Evolutionary conservation across 768 basidiomycete species (phyloP).

Genomic region (Hortiboletus campestris): DNA sequence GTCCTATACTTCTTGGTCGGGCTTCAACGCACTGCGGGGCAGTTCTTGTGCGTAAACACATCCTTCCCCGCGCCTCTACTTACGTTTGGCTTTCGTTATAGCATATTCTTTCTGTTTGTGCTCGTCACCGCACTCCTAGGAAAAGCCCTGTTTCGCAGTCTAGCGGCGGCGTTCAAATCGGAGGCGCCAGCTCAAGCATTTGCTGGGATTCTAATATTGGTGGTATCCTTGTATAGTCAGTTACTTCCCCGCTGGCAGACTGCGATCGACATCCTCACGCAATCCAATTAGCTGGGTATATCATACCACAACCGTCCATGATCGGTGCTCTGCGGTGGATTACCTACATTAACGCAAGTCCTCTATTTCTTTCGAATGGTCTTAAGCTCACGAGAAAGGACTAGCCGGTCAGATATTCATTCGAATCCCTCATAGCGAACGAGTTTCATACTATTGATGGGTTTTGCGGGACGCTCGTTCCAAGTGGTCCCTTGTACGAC

Average conservation of each 20-base stretch:
- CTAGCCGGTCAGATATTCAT: slow-evolving; percentile 57
- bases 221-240: slow-evolving; percentile 49
- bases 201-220: slow-evolving; percentile 50
- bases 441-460: slow-evolving; percentile 76
- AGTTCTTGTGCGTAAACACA: slow-evolving; percentile 61
- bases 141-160: slow-evolving; percentile 71
- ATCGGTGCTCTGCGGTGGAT: slow-evolving; percentile 71
- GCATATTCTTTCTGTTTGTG: slow-evolving; percentile 59
- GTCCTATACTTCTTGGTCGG: slow-evolving; percentile 61
- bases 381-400: not conserved
- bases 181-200: slow-evolving; percentile 64
- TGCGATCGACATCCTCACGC: not conserved
- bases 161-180: slow-evolving; percentile 58
- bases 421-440: slow-evolving; percentile 74
- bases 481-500: slow-evolving; percentile 62
- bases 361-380: slow-evolving; percentile 31
- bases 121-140: slow-evolving; percentile 59
- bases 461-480: slow-evolving; percentile 55
- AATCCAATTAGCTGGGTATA: slow-evolving; percentile 42
- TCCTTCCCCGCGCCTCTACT: slow-evolving; percentile 8
- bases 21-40: slow-evolving; percentile 50
- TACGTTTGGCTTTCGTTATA: slow-evolving; percentile 18
- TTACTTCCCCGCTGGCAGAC: not conserved
- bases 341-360: slow-evolving; percentile 55
- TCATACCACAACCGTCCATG: slow-evolving; percentile 60